Evolutionary conservation across 805 yeast species (phyloP), one percentile per base, ranked within the genome.

Genomic region (Myxozyma kluyveri): DNA sequence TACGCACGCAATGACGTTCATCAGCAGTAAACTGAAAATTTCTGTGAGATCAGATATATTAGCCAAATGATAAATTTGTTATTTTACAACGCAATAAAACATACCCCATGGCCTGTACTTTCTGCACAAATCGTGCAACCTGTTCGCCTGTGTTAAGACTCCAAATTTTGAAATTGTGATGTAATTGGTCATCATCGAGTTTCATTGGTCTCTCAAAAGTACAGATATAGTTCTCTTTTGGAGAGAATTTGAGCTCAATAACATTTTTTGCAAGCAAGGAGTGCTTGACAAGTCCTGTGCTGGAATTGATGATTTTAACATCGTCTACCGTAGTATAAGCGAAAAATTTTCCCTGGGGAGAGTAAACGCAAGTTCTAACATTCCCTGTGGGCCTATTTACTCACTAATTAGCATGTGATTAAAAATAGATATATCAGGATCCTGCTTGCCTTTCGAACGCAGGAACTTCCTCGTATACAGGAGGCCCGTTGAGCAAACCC

Each of bases 171-270:
- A 91, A 88, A 69, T 93, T 93, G 55, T 75, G 78, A 77, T 82
- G 86, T 19, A 43, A 39, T 21, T 41, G 31, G 42, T 95, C 90
- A 46, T 81, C 88, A 61, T 79, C 82, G 62, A 80, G 74, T 62
- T 83, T 79, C 44, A 79, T 72, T 3, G 97, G 95, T 65, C 88
- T 87, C 61, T 88, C 88, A 96, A 97, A 93, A 35, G 95, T 81
- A 58, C 87, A 80, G 57, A 93, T 69, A 65, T 75, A 90, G 42
- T 81, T 80, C 14, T 96, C 98, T 43, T 79, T 75, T 7, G 97
- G 96, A n/a, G 96, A 87, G 68, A 93, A 89, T 56, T 81, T 80
- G 62, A 93, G 67, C 66, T 93, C 97, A 63, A 83, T 82, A 17
- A 83, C 86, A 57, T 88, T 95, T 29, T 73, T 65, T 44, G 82